Evolutionary conservation across 306 rosid genomes (phyloP).

Genomic region (Castanopsis chinensis): DNA sequence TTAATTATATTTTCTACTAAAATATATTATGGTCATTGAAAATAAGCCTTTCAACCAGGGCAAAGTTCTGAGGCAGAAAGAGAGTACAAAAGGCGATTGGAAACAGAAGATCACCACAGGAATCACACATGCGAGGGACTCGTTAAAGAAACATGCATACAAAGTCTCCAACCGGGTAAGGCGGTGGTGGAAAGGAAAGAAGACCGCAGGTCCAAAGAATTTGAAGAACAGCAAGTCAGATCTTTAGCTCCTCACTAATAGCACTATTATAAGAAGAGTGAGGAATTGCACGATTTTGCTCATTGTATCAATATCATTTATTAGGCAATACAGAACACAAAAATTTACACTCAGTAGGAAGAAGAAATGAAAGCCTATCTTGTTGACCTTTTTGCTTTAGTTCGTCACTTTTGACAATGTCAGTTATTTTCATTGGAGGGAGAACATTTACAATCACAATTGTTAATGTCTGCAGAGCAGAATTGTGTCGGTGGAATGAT

Average conservation of each 20-base stretch:
- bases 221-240: constrained; percentile 57
- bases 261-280: constrained; percentile 5
- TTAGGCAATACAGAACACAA: constrained; percentile 1
- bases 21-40: neutral
- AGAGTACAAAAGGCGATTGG: constrained; percentile 54
- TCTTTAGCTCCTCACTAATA: constrained; percentile 41
- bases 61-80: constrained; percentile 59
- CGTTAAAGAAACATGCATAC: constrained; percentile 69
- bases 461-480: neutral
- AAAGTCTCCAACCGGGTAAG: constrained; percentile 44
- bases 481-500: neutral
- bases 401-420: neutral
- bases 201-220: constrained; percentile 43
- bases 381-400: neutral
- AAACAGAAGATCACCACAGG: constrained; percentile 50
- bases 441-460: neutral
- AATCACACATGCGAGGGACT: constrained; percentile 41
- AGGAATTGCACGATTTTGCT: constrained; percentile 18
- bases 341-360: constrained; percentile 11
- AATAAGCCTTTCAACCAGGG: constrained; percentile 47
- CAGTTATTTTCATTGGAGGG: neutral
- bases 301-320: constrained; percentile 10
- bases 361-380: neutral
- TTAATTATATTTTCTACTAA: neutral
- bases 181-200: constrained; percentile 64